A percentile compares a stretch with the other conserved stretches of the same genome.
Conservation (phyloP, 208 protist genomes). For the Trypanosoma mega region DNA sequence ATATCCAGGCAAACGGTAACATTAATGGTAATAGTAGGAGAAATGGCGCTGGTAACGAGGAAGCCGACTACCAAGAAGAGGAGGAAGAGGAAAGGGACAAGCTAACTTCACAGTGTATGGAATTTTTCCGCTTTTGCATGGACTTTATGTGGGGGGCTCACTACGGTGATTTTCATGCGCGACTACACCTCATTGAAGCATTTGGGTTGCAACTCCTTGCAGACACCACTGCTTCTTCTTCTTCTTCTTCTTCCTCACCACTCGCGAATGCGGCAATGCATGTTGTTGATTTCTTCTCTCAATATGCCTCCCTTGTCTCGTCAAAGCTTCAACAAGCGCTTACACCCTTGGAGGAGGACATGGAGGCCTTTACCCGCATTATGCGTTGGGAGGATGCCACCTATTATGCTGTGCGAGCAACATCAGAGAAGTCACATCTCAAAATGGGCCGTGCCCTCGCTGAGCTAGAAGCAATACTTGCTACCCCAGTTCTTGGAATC, state of each 20-base stretch:
- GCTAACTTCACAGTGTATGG: slow-evolving; percentile 38
- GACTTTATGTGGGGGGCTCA: slow-evolving; percentile 81
- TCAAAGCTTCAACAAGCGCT: slow-evolving; percentile 43
- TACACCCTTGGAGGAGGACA: slow-evolving; percentile 82
- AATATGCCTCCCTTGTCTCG: slow-evolving; percentile 60
- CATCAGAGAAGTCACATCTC: slow-evolving; percentile 95
- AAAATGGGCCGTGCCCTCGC: slow-evolving; percentile 87
- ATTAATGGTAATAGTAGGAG: no score
- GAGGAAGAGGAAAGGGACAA: no score
- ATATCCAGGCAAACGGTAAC: no score
- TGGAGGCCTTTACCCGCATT: slow-evolving; percentile 83
- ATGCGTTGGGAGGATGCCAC: slow-evolving; percentile 94
- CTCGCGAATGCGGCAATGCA: slow-evolving; percentile 79
- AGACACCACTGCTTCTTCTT: no score
- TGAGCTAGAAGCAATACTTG: slow-evolving; percentile 67
- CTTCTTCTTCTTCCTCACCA: slow-evolving; percentile 37
- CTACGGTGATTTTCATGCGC: slow-evolving; percentile 75
- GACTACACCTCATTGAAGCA: slow-evolving; percentile 58
- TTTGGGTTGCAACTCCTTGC: slow-evolving; percentile 72
- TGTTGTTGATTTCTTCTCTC: slow-evolving; percentile 79
- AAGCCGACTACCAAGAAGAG: no score
- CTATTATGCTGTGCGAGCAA: slow-evolving; percentile 95
- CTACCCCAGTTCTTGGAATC: slow-evolving; percentile 53
- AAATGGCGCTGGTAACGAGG: no score
- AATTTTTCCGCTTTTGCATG: slow-evolving; percentile 57